Evolutionary conservation across 139 green algal species (phyloP).

Genomic region (Ettlia oleoabundans): DNA sequence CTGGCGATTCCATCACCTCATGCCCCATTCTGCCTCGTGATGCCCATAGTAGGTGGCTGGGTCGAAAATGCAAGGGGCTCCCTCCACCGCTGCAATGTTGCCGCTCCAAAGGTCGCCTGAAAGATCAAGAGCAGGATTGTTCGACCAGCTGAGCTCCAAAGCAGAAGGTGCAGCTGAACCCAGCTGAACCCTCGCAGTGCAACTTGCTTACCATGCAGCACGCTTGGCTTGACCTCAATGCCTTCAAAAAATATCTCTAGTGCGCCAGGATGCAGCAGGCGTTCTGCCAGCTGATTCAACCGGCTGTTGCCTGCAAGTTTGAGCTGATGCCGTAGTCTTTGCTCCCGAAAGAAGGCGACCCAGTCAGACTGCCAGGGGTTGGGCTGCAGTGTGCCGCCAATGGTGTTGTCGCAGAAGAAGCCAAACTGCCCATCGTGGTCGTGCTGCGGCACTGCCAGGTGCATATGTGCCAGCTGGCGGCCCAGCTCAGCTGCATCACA

Average conservation of each 20-base stretch:
- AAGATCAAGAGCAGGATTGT: not conserved
- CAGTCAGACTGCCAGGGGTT: constrained; percentile 92
- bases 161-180: no score
- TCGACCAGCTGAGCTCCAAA: no score
- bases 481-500: constrained; percentile 73
- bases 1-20: constrained; percentile 17
- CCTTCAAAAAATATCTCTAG: constrained; percentile 85
- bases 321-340: constrained; percentile 74
- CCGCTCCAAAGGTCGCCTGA: constrained; percentile 93
- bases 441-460: constrained; percentile 75
- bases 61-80: constrained; percentile 83
- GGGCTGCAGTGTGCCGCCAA: constrained; percentile 91
- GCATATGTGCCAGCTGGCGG: constrained; percentile 84
- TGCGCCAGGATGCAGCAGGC: constrained; percentile 65
- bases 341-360: constrained; percentile 86
- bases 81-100: constrained; percentile 86
- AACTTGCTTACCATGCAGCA: constrained; percentile 87
- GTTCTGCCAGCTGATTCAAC: constrained; percentile 70
- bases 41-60: constrained; percentile 93
- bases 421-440: constrained; percentile 79
- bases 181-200: not conserved
- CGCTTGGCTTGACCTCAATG: constrained; percentile 51
- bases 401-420: constrained; percentile 97
- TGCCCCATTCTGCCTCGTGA: constrained; percentile 40
- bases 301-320: constrained; percentile 65